phyloP scores from a whole-genome alignment of 2,329 filamentous ascomycete genomes.

The Boeremia lycopersici region DNA sequence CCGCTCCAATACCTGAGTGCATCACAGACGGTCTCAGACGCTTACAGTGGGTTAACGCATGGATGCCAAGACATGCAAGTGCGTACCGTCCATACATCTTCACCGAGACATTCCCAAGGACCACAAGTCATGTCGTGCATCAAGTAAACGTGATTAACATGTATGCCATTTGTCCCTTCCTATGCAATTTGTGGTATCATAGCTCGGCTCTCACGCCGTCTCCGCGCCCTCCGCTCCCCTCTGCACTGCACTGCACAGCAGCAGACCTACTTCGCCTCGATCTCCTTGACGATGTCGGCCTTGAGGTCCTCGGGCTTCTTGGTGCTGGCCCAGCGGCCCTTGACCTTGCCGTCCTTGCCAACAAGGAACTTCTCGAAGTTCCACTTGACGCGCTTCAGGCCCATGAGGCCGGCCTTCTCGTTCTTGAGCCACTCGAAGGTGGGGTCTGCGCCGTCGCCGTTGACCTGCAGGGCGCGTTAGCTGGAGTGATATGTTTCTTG shows the following conservation, averaged over 20 bases:
- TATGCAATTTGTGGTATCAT: constrained; percentile 19
- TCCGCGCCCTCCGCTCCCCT: background rate
- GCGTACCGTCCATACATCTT: too few relatives aligned
- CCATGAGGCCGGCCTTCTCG: constrained; percentile 79
- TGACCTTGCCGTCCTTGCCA: constrained; percentile 82
- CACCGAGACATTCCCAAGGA: background rate
- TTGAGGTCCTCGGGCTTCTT: constrained; percentile 85
- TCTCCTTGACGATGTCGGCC: constrained; percentile 74
- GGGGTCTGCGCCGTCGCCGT: constrained; percentile 80
- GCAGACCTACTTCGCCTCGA: constrained; percentile 45
- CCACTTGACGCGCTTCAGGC: constrained; percentile 94
- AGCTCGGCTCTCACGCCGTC: background rate
- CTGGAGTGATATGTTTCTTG: background rate
- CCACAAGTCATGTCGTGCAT: background rate
- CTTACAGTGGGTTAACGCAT: too few relatives aligned
- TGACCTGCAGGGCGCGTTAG: constrained; percentile 49
- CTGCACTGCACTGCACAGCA: background rate
- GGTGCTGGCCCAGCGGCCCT: constrained; percentile 83
- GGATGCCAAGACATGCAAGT: too few relatives aligned
- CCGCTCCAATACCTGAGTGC: too few relatives aligned
- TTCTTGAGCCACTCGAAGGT: constrained; percentile 77
- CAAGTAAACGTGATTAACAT: background rate
- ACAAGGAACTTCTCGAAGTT: constrained; percentile 99
- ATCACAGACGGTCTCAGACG: too few relatives aligned
- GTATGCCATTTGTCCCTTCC: background rate